Conservation (phyloP, 441 rosid genomes). For the Gossypium schwendimanii region DNA sequence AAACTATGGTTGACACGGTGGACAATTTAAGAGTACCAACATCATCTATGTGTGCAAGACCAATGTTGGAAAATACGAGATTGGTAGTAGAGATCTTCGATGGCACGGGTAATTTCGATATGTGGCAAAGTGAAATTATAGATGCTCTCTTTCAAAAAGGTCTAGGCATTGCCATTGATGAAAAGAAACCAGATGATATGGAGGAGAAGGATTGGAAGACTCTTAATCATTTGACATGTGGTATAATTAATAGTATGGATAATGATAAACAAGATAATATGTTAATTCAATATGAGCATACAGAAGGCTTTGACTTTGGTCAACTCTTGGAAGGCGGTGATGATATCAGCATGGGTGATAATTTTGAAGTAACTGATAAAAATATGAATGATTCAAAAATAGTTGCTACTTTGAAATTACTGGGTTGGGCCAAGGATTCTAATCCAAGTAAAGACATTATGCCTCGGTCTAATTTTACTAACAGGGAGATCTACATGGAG, state of each 20-base stretch:
- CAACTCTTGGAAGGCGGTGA: constrained; percentile 39
- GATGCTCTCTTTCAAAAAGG: no score
- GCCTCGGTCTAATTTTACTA: constrained; percentile 20
- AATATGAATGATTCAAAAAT: constrained; percentile 79
- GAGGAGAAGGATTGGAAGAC: no score
- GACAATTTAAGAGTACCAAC: no score
- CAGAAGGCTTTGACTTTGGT: constrained; percentile 32
- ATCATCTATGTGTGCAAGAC: no score
- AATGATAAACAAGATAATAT: constrained; percentile 46
- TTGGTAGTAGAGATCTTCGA: no score
- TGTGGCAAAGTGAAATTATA: no score
- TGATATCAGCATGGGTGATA: constrained; percentile 44
- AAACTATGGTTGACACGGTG: no score
- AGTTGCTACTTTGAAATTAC: constrained; percentile 53
- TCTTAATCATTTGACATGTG: neutral
- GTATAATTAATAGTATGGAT: constrained; percentile 50
- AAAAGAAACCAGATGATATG: constrained; percentile 39
- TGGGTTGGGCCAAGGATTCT: constrained; percentile 72
- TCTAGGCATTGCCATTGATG: neutral
- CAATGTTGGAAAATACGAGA: no score
- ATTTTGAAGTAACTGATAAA: constrained; percentile 66
- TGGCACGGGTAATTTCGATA: no score
- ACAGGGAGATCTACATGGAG: constrained; percentile 20
- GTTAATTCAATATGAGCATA: constrained; percentile 32
- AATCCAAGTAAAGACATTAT: constrained; percentile 22